Percentiles rank a stretch among this genome's conserved stretches.
Conservation (phyloP, 2,329 filamentous ascomycete genomes). For the Cryphonectria naterciae region DNA sequence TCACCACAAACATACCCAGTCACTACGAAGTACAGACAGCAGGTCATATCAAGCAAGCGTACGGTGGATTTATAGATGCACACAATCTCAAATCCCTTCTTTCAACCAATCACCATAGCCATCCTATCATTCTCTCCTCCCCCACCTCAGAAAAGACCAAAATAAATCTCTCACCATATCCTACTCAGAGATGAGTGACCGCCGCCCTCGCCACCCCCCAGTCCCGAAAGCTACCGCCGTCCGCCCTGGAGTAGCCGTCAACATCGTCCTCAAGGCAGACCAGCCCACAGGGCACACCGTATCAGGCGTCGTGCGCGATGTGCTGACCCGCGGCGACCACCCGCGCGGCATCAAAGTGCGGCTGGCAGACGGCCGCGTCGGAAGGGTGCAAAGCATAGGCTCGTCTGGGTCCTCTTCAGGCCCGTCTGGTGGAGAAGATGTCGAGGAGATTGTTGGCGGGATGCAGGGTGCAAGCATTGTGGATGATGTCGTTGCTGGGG, state of each 20-base stretch:
- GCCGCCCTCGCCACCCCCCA: conserved; percentile 21
- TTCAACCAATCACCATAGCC: background rate
- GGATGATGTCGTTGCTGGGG: background rate
- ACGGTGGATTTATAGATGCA: too few species aligned
- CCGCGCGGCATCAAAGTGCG: conserved; percentile 80
- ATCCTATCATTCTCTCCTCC: background rate
- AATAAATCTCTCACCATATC: background rate
- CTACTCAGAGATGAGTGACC: background rate
- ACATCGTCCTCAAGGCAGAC: conserved; percentile 76
- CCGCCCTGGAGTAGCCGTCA: conserved; percentile 65
- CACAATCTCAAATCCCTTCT: background rate
- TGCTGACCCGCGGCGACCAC: conserved; percentile 75
- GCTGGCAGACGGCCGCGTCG: conserved; percentile 71
- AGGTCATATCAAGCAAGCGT: too few species aligned
- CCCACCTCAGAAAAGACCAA: background rate
- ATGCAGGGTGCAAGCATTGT: background rate
- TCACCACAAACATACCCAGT: too few species aligned
- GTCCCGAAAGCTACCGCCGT: conserved; percentile 59
- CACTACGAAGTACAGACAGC: too few species aligned
- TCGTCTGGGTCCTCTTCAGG: conserved; percentile 21
- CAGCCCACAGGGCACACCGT: conserved; percentile 76
- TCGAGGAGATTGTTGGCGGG: background rate
- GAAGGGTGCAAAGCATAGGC: conserved; percentile 70
- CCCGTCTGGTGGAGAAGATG: background rate
- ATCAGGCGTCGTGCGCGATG: conserved; percentile 65